These are phyloP conservation scores for Candida germanica DNA, from an alignment of 805 yeast species.

Conservation along the genomic window DNA sequence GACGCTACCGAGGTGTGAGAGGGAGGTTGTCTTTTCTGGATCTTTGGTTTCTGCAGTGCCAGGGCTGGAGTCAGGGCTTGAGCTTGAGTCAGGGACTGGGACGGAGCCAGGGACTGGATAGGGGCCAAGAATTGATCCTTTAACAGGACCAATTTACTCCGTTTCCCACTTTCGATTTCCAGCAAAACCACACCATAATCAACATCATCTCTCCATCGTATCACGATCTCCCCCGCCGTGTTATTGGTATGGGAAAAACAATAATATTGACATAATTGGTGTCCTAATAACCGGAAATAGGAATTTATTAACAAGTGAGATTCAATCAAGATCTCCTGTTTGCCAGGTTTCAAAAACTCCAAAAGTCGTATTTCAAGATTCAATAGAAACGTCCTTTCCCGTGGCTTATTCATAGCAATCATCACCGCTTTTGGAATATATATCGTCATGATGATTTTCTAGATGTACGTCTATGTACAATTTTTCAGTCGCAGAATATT, in stretches of 20 bases:
- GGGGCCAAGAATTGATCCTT: no score
- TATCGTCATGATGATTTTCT: background rate
- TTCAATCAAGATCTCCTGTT: conserved; percentile 1
- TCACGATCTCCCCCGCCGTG: conserved; percentile 21
- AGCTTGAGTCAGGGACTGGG: no score
- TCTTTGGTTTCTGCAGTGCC: no score
- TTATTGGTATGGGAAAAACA: conserved; percentile 49
- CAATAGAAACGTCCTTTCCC: conserved; percentile 1
- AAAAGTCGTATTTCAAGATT: no score
- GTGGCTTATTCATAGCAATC: background rate
- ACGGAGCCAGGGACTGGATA: no score
- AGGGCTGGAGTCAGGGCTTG: no score
- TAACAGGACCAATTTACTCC: no score
- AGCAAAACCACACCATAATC: no score
- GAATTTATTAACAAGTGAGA: conserved; percentile 40
- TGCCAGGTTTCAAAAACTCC: background rate
- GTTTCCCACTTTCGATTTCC: no score
- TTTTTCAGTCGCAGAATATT: conserved; percentile 1
- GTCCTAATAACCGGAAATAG: conserved; percentile 63
- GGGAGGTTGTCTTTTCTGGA: no score
- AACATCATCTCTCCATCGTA: conserved; percentile 10
- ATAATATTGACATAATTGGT: conserved; percentile 68
- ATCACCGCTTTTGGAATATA: conserved; percentile 1
- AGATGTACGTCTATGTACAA: background rate
- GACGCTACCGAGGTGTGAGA: no score